Evolutionary conservation across 306 rosid species (phyloP).

Genomic region (Oemleria cerasiformis): DNA sequence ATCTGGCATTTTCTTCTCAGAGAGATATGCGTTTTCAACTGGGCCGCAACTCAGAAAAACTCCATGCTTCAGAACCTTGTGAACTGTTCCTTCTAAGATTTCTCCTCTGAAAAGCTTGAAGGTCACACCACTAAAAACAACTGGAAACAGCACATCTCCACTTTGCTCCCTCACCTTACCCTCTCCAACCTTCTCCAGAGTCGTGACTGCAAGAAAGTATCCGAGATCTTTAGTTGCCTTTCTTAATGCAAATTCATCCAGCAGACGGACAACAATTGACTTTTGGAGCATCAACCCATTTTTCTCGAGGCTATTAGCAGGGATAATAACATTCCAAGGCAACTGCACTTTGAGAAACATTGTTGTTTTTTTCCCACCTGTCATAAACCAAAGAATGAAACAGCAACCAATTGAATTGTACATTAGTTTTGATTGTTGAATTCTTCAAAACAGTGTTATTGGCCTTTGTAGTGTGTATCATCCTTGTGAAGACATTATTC

Average conservation of each 20-base stretch:
- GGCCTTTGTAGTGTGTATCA: neutral
- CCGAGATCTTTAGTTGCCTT: conserved; percentile 77
- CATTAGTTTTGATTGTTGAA: neutral
- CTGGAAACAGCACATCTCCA: conserved; percentile 82
- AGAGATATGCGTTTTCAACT: conserved; percentile 62
- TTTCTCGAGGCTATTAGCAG: conserved; percentile 59
- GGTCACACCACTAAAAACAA: conserved; percentile 59
- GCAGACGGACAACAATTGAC: conserved; percentile 51
- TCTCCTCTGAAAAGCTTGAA: conserved; percentile 83
- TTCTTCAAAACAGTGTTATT: neutral
- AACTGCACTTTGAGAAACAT: conserved; percentile 78
- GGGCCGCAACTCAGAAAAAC: conserved; percentile 85
- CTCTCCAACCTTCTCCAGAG: conserved; percentile 68
- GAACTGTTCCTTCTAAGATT: conserved; percentile 68
- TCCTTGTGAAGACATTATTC: neutral
- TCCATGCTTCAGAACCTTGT: conserved; percentile 83
- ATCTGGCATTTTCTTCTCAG: conserved; percentile 70
- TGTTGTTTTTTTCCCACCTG: conserved; percentile 25
- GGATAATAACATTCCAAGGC: conserved; percentile 71
- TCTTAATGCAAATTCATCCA: conserved; percentile 60
- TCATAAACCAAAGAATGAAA: conserved; percentile 23
- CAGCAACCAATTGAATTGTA: neutral
- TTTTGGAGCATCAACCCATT: conserved; percentile 68
- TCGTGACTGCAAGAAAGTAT: conserved; percentile 65
- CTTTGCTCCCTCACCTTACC: conserved; percentile 74